A percentile compares a stretch with the other conserved stretches of the same genome.
Conservation (phyloP, 2,329 filamentous ascomycete genomes). For the Cadophora luteo-olivacea region DNA sequence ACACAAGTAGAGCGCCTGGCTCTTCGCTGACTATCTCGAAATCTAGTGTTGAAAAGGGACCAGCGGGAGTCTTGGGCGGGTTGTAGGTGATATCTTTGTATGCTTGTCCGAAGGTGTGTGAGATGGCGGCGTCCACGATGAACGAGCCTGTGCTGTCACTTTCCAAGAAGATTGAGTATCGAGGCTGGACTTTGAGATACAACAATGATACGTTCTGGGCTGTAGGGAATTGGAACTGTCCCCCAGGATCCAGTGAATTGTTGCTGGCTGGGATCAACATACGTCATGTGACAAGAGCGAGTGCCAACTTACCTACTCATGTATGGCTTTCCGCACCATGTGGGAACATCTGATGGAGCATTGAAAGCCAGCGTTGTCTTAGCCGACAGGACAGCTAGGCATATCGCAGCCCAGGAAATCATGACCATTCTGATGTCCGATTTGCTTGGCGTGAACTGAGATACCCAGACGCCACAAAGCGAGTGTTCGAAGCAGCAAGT, state of each 20-base stretch:
- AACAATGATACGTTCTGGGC: conserved; percentile 48
- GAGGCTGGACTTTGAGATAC: conserved; percentile 52
- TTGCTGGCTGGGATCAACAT: conserved; percentile 44
- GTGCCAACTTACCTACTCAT: conserved; percentile 44
- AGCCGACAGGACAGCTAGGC: conserved; percentile 14
- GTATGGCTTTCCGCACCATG: conserved; percentile 55
- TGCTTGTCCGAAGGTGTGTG: conserved; percentile 47
- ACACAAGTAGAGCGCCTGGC: conserved; percentile 38
- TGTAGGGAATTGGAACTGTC: conserved; percentile 51
- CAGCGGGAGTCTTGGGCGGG: conserved; percentile 24
- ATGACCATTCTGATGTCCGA: conserved; percentile 8
- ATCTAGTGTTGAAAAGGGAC: conserved; percentile 33
- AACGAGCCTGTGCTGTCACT: conserved; percentile 49
- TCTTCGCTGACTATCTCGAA: conserved; percentile 43
- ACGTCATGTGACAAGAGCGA: background rate
- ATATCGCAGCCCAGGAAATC: conserved; percentile 11
- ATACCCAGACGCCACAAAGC: conserved; percentile 9
- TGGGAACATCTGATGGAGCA: conserved; percentile 32
- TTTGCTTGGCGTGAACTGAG: background rate
- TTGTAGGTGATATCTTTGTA: conserved; percentile 40
- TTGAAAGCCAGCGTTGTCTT: conserved; percentile 31
- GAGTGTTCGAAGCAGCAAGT: background rate
- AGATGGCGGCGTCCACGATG: conserved; percentile 51
- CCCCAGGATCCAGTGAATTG: conserved; percentile 55
- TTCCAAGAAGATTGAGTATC: conserved; percentile 55